Conservation (phyloP, 768 basidiomycete genomes). For the Xanthoconium stramineum region DNA sequence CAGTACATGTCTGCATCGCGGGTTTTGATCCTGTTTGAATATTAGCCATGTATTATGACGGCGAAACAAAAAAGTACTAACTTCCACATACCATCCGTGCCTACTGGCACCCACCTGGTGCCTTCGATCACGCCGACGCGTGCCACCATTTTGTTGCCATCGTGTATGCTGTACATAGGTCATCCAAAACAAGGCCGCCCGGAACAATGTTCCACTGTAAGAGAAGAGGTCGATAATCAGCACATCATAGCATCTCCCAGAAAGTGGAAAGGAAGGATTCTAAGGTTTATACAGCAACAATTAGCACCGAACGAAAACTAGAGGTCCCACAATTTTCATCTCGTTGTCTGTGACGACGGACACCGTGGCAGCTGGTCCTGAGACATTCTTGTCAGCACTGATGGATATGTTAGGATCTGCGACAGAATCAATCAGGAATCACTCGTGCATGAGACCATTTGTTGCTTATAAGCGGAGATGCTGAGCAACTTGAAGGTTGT, state of each 20-base stretch:
- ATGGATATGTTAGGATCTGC: neutral
- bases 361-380: neutral
- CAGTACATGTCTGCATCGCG: neutral
- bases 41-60: too few species aligned
- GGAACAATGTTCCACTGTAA: neutral
- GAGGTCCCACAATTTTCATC: neutral
- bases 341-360: neutral
- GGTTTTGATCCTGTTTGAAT: neutral
- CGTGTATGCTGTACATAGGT: neutral
- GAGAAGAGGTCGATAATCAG: neutral
- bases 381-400: neutral
- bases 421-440: neutral
- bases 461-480: neutral
- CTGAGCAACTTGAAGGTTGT: neutral
- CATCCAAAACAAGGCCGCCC: neutral
- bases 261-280: neutral
- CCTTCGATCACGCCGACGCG: neutral
- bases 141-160: neutral
- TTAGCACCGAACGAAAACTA: neutral
- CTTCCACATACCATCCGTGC: too few species aligned
- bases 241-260: too few species aligned
- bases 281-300: neutral
- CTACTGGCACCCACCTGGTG: neutral
- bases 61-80: too few species aligned
- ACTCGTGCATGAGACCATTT: neutral